Conservation (phyloP, 805 yeast genomes). For the Ogataea salicorniae region DNA sequence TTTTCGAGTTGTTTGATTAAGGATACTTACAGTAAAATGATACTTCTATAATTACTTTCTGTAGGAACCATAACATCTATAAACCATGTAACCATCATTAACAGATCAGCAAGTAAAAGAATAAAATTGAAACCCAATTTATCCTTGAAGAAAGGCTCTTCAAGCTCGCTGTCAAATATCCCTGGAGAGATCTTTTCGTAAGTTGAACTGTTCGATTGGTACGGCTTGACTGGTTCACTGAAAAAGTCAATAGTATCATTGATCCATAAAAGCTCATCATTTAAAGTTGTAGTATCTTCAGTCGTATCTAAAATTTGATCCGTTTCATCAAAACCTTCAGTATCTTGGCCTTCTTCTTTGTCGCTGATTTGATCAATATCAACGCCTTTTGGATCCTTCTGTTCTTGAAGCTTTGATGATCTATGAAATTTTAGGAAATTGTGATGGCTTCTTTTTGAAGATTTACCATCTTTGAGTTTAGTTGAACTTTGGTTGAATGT, state of each 20-base stretch:
- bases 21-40: slow-evolving; percentile 20
- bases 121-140: slow-evolving; percentile 7
- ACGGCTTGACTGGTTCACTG: slow-evolving; percentile 8
- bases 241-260: slow-evolving; percentile 15
- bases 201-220: not conserved
- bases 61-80: slow-evolving; percentile 18
- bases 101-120: slow-evolving; percentile 12
- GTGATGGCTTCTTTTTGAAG: too few relatives aligned
- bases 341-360: too few relatives aligned
- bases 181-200: not conserved
- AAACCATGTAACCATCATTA: slow-evolving; percentile 15
- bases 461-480: not conserved
- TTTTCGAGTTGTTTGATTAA: too few relatives aligned
- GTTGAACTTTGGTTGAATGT: not conserved
- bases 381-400: slow-evolving; percentile 5
- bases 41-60: slow-evolving; percentile 19
- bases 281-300: not conserved
- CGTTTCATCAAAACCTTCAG: too few relatives aligned
- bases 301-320: too few relatives aligned
- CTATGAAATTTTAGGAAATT: not conserved
- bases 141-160: not conserved
- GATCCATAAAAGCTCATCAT: slow-evolving; percentile 1
- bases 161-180: too few relatives aligned
- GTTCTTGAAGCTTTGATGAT: not conserved
- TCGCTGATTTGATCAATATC: too few relatives aligned